A percentile compares a stretch with the other conserved stretches of the same genome.
Conservation (phyloP, 1,139 yeast species). For the Taphrina wiesneri region DNA sequence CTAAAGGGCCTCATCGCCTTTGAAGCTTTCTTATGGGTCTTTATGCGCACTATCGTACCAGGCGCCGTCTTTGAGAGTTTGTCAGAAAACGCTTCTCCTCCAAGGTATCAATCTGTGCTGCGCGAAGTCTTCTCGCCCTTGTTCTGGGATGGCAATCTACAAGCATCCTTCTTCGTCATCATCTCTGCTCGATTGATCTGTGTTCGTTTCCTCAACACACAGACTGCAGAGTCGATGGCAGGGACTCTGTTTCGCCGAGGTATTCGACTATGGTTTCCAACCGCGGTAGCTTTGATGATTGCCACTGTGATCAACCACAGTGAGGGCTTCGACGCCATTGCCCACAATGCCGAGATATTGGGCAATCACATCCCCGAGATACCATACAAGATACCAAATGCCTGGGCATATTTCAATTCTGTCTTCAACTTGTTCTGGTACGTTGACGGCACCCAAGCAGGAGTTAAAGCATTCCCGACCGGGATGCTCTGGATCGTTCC, state of each 20-base stretch:
- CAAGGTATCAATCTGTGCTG: constrained; percentile 30
- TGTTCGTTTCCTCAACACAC: constrained; percentile 8
- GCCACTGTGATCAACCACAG: constrained; percentile 15
- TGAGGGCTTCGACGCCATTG: constrained; percentile 16
- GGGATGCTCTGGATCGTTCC: constrained; percentile 32
- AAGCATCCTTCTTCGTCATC: constrained; percentile 30
- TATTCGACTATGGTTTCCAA: constrained; percentile 26
- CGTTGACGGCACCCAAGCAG: constrained; percentile 27
- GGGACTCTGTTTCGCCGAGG: constrained; percentile 32
- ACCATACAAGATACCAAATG: constrained; percentile 27
- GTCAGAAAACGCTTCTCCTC: constrained; percentile 17
- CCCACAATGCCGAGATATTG: constrained; percentile 13
- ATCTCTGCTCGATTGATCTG: constrained; percentile 27
- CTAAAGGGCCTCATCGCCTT: constrained; percentile 29
- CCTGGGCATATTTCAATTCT: constrained; percentile 28
- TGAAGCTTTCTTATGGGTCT: constrained; percentile 32
- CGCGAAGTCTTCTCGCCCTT: constrained; percentile 30
- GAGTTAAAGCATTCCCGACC: constrained; percentile 30
- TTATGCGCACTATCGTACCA: constrained; percentile 30
- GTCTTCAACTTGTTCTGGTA: constrained; percentile 33
- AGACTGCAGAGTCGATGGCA: constrained; percentile 20
- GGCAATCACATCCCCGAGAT: constrained; percentile 23
- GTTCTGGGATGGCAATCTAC: constrained; percentile 31
- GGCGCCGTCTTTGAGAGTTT: constrained; percentile 32
- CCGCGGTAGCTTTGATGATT: constrained; percentile 28